phyloP scores from a whole-genome alignment of 2,329 filamentous ascomycete genomes.

The Dothistroma pini region DNA sequence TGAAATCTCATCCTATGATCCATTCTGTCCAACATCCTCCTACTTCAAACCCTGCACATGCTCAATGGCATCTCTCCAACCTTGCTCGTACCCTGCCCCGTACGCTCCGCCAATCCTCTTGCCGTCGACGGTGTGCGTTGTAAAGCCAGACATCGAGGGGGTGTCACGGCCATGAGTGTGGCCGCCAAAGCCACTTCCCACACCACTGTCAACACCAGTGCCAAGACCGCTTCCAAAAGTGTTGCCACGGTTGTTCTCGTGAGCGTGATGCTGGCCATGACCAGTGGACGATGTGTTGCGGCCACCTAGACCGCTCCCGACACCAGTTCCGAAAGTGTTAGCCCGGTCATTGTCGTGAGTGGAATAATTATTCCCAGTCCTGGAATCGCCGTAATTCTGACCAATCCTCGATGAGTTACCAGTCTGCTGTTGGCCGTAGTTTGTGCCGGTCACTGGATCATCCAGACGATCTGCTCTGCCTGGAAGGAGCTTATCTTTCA shows the following conservation, averaged over 20 bases:
- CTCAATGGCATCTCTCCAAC: conserved; percentile 7
- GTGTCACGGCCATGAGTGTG: background rate
- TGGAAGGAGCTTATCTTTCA: background rate
- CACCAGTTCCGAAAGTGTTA: background rate
- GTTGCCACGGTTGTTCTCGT: background rate
- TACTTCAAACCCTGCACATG: conserved; percentile 1
- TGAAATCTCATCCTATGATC: background rate
- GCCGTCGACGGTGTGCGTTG: background rate
- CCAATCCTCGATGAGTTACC: background rate
- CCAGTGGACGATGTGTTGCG: background rate
- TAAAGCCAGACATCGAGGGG: background rate
- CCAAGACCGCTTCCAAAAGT: background rate
- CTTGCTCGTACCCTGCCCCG: conserved; percentile 5
- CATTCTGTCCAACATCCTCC: background rate
- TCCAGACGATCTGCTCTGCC: background rate
- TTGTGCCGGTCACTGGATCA: conserved; percentile 1
- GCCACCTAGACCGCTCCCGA: background rate
- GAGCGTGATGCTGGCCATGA: background rate
- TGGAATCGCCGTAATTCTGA: background rate
- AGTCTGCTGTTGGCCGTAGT: background rate
- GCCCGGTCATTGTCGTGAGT: background rate
- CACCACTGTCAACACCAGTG: background rate
- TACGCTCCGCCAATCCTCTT: conserved; percentile 8
- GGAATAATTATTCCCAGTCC: background rate
- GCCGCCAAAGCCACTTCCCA: background rate